phyloP scores from a whole-genome alignment of 1,284 basidiomycete genomes.

The Tilletia indica region DNA sequence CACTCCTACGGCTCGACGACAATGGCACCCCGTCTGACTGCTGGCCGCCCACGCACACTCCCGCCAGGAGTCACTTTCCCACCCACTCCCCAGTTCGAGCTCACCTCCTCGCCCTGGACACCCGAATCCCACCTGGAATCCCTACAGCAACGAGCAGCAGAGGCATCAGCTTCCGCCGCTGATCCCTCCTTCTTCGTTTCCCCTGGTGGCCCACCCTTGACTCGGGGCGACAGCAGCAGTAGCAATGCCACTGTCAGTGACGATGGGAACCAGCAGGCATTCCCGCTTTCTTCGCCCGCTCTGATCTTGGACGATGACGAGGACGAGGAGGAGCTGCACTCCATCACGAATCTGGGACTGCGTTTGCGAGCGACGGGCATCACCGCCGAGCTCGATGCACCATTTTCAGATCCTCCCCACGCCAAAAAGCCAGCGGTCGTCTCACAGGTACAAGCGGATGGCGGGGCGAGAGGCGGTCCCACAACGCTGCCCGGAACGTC shows the following conservation, averaged over 20 bases:
- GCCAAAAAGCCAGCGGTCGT: too few species aligned
- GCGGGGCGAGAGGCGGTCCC: too few species aligned
- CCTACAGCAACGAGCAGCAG: not conserved
- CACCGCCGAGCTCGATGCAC: too few species aligned
- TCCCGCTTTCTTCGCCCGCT: not conserved
- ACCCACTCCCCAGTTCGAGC: not conserved
- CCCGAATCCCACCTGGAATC: not conserved
- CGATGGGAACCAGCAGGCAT: not conserved
- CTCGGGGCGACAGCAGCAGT: not conserved
- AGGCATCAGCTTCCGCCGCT: not conserved
- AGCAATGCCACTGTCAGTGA: not conserved
- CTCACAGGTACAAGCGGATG: too few species aligned
- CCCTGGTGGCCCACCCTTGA: not conserved
- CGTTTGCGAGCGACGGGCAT: too few species aligned
- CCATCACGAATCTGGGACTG: too few species aligned
- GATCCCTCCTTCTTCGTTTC: not conserved
- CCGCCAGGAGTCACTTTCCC: not conserved
- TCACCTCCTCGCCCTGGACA: conserved; percentile 13
- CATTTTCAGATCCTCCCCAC: too few species aligned
- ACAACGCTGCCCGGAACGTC: not conserved
- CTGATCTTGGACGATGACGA: not conserved
- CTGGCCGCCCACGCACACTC: not conserved
- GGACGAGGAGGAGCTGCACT: not conserved
- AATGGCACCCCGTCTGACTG: not conserved
- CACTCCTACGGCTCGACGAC: not conserved